Evolutionary conservation across 2,329 filamentous ascomycete genomes (phyloP), one percentile per base, ranked within the genome.

Genomic region (Plenodomus lindquistii): DNA sequence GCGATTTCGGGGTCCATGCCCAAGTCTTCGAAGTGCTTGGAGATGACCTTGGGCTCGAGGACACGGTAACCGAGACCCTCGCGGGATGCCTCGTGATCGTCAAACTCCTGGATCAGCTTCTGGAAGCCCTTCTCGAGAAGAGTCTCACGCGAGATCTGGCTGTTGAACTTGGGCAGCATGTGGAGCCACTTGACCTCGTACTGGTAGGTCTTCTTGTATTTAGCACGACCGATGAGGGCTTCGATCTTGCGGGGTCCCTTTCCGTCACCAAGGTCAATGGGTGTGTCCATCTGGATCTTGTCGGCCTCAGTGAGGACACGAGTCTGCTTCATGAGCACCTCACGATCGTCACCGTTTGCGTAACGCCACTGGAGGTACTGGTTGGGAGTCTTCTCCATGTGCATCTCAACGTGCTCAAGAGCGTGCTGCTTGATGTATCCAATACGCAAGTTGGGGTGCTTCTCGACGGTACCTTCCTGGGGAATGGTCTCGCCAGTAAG

Each of bases 341-440:
- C 94, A 42, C 94, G 90, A 66, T 99, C 94, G 63, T 97, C 94
- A 68, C 94, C 94, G 68, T 97, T 91, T 65, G 90, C 90, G 71
- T 97, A 99, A 65, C 94, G 89, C 94, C 94, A 99, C 76, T 97
- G 94, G 27, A 99, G 83, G 70, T 99, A 99, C 76, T 99, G 94
- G 73, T 96, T 97, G 35, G 94, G 94, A 0, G 94, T 99, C 84
- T 99, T 99, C 76, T 99, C 94, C 62, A 97, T 80, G 70, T 99
- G 94, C 93, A 97, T 96, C 77, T 99, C 93, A 10, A 99, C 94
- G 84, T 99, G 94, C 80, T 99, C 94, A 11, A 99, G 82, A 37
- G 94, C 94, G 75, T 99, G 94, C 79, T 99, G 94, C 80, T 97
- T 97, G 79, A 99, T 97, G 80, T 99, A 99, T 45, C 94, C 94